phyloP scores from a whole-genome alignment of 2,329 filamentous ascomycete genomes.

The Aspergillus cejpii region DNA sequence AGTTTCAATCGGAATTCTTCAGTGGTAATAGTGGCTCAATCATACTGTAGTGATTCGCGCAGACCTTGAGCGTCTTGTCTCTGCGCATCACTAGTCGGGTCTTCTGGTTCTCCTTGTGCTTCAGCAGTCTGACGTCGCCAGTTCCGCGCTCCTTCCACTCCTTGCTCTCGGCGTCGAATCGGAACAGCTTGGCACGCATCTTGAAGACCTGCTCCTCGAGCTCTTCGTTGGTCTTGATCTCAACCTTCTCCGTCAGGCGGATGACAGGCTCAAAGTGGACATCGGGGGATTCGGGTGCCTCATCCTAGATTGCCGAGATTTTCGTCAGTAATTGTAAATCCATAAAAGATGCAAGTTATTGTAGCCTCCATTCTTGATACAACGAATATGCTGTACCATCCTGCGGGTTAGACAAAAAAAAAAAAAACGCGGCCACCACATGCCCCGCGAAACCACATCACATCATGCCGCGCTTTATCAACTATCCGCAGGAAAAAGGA shows the following conservation, averaged over 20 bases:
- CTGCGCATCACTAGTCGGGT: conserved; percentile 95
- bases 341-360: too few species aligned
- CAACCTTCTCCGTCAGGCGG: conserved; percentile 91
- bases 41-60: conserved; percentile 99
- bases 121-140: conserved; percentile 89
- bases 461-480: too few species aligned
- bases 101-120: conserved; percentile 99
- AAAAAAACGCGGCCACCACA: too few species aligned
- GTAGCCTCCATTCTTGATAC: too few species aligned
- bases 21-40: conserved; percentile 13
- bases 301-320: conserved; percentile 46
- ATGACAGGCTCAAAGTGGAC: conserved; percentile 97
- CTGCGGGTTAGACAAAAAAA: not conserved
- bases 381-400: too few species aligned
- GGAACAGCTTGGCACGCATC: conserved; percentile 99
- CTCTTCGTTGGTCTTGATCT: conserved; percentile 97
- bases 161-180: conserved; percentile 81
- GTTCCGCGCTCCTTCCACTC: conserved; percentile 99
- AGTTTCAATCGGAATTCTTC: conserved; percentile 13
- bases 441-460: too few species aligned
- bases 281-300: conserved; percentile 78
- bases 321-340: not conserved
- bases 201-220: conserved; percentile 96
- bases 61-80: conserved; percentile 99
- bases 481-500: too few species aligned